These are phyloP conservation scores for Sequoia sempervirens DNA, from an alignment of 75 land plant genomes.

Conservation along the genomic window DNA sequence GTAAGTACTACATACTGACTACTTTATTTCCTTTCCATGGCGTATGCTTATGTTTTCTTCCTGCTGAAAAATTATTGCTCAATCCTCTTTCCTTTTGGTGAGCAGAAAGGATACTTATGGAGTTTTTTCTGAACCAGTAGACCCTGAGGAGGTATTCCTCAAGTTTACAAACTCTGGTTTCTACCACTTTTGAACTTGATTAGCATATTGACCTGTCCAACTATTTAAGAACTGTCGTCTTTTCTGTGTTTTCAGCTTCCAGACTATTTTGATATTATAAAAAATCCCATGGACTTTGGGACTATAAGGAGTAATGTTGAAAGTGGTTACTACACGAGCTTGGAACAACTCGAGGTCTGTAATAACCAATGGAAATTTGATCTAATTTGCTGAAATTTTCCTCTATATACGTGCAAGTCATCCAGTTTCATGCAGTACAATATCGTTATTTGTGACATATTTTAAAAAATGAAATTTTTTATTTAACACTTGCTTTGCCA, in stretches of 20 bases:
- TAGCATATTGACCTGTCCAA: not conserved
- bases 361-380: not conserved
- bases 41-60: not conserved
- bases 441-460: not conserved
- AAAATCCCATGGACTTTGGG: conserved; percentile 91
- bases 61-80: not conserved
- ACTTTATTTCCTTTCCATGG: not conserved
- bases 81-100: not conserved
- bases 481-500: not conserved
- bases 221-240: conserved; percentile 1
- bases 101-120: conserved; percentile 89
- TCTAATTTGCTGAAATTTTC: not conserved
- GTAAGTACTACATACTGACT: conserved; percentile 33
- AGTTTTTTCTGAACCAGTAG: conserved; percentile 89
- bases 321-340: conserved; percentile 41
- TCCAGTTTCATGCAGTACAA: not conserved
- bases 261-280: conserved; percentile 80
- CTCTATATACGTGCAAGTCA: not conserved
- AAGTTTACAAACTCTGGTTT: not conserved
- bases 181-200: not conserved
- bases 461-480: not conserved
- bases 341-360: conserved; percentile 86
- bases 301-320: conserved; percentile 71
- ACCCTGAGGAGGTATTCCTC: conserved; percentile 63
- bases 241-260: conserved; percentile 63